Conservation (phyloP, 106 monocot genomes). For the Triglochin maritima region DNA sequence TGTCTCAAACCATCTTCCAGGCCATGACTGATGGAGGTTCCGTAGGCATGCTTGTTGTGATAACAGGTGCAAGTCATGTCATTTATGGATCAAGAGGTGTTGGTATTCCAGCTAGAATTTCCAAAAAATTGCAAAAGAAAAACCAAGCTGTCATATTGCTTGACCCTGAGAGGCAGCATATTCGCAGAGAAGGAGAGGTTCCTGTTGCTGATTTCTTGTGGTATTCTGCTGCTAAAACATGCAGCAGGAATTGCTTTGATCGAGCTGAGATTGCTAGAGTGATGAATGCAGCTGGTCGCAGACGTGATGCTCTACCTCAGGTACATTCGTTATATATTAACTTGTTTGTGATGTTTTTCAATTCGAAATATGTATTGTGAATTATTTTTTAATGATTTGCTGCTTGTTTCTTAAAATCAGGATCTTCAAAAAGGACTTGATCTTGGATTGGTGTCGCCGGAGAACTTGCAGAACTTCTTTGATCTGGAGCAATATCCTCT, state of each 20-base stretch:
- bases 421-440: conserved; percentile 90
- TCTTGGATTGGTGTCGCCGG: conserved; percentile 93
- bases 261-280: conserved; percentile 95
- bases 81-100: conserved; percentile 90
- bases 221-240: conserved; percentile 92
- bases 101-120: conserved; percentile 86
- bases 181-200: conserved; percentile 86
- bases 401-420: conserved; percentile 20
- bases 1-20: conserved; percentile 69
- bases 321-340: conserved; percentile 16
- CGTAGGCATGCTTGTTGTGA: conserved; percentile 65
- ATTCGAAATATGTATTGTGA: neutral
- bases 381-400: neutral
- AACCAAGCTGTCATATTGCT: conserved; percentile 84
- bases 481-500: conserved; percentile 93
- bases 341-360: neutral
- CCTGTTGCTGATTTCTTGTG: conserved; percentile 94
- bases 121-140: conserved; percentile 80
- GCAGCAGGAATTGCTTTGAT: conserved; percentile 97
- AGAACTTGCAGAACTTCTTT: conserved; percentile 90
- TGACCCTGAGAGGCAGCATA: conserved; percentile 89
- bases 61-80: conserved; percentile 92
- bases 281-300: conserved; percentile 93
- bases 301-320: conserved; percentile 82
- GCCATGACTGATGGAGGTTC: conserved; percentile 55